Evolutionary conservation across 108 stramenopile species (phyloP).

Genomic region (Aurantiochytrium sp.): DNA sequence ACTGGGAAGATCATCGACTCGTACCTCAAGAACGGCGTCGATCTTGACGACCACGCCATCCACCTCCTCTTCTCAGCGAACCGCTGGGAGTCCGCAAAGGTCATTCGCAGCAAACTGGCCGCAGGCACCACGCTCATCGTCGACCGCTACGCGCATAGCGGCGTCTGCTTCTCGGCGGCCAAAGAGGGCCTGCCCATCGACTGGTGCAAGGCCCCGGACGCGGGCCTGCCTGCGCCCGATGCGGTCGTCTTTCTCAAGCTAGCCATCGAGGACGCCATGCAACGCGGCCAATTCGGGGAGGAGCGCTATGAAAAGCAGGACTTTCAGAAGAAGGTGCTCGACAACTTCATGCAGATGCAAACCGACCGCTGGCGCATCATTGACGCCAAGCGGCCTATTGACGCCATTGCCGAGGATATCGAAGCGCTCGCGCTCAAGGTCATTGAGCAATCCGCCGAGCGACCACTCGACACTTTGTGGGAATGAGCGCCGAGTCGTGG

Average conservation of each 20-base stretch:
- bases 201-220: conserved; percentile 86
- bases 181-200: conserved; percentile 66
- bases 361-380: conserved; percentile 27
- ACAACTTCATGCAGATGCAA: conserved; percentile 31
- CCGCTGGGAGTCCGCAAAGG: conserved; percentile 84
- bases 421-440: background rate
- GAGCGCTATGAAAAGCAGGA: conserved; percentile 54
- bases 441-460: background rate
- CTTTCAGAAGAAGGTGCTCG: conserved; percentile 38
- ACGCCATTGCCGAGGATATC: conserved; percentile 32
- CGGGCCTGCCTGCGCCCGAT: conserved; percentile 92
- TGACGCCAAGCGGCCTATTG: conserved; percentile 32
- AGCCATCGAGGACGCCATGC: conserved; percentile 73
- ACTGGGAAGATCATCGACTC: conserved; percentile 85
- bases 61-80: conserved; percentile 98
- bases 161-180: conserved; percentile 92
- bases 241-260: conserved; percentile 89
- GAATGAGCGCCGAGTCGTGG: background rate
- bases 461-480: background rate
- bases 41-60: conserved; percentile 86
- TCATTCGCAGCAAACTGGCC: background rate
- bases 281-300: conserved; percentile 82
- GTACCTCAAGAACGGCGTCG: conserved; percentile 66
- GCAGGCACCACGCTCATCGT: conserved; percentile 21
- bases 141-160: conserved; percentile 62